Evolutionary conservation across 495 filamentous ascomycete species (phyloP).

Genomic region (Aspergillus bertholletiae): DNA sequence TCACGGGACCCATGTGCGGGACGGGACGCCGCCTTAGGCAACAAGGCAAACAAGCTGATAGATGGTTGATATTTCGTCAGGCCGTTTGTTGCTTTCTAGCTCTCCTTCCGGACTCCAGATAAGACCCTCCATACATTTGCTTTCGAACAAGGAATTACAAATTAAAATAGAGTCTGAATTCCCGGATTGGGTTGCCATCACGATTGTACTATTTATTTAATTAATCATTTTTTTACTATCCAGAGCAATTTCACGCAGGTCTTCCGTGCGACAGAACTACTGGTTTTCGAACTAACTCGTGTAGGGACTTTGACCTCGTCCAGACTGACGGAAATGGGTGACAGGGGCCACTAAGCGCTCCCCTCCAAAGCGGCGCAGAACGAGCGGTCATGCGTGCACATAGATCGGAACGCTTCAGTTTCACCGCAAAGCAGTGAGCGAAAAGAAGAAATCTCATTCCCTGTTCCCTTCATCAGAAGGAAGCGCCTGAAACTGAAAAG

Average conservation of each 20-base stretch:
- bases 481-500: conserved; percentile 4
- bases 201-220: background rate
- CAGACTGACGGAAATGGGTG: conserved; percentile 2
- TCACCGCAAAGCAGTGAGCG: conserved; percentile 21
- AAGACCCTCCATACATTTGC: background rate
- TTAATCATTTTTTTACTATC: too few species aligned
- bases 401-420: conserved; percentile 23
- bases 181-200: background rate
- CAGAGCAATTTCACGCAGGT: conserved; percentile 7
- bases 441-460: conserved; percentile 6
- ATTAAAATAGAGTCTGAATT: too few species aligned
- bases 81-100: background rate
- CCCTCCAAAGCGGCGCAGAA: conserved; percentile 24
- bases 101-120: background rate
- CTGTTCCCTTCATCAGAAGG: background rate
- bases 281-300: conserved; percentile 8
- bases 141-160: background rate
- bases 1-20: conserved; percentile 6
- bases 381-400: conserved; percentile 40
- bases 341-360: conserved; percentile 27
- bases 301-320: background rate
- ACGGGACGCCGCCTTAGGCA: conserved; percentile 14
- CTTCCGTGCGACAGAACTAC: conserved; percentile 12
- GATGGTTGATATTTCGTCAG: background rate
- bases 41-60: conserved; percentile 7